Percentiles rank a stretch among this genome's conserved stretches.
Conservation (phyloP, 2,329 filamentous ascomycete genomes). For the Bipolaris gigantea region DNA sequence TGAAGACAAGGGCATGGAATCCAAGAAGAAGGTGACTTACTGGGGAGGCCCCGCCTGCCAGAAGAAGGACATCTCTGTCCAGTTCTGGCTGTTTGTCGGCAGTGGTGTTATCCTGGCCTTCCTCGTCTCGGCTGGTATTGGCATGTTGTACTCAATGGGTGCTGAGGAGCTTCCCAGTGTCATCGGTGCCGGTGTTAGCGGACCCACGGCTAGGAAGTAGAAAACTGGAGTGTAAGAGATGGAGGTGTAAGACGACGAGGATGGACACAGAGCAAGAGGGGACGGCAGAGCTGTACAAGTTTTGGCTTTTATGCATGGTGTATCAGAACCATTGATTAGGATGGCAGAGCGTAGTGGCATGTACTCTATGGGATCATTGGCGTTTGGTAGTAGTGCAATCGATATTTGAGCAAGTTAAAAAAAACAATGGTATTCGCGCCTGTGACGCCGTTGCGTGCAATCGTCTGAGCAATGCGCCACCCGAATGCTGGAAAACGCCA, state of each 20-base stretch:
- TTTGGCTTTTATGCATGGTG: conserved; percentile 36
- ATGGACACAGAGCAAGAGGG: neutral
- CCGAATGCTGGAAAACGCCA: conserved; percentile 10
- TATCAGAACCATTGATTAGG: conserved; percentile 26
- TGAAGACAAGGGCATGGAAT: conserved; percentile 53
- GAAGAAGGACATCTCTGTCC: conserved; percentile 85
- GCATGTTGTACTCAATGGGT: conserved; percentile 80
- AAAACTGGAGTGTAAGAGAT: neutral
- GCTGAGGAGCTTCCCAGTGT: conserved; percentile 88
- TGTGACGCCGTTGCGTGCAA: conserved; percentile 1
- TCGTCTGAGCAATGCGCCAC: conserved; percentile 7
- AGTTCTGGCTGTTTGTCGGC: conserved; percentile 83
- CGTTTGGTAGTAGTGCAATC: conserved; percentile 40
- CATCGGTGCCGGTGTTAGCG: conserved; percentile 90
- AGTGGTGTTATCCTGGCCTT: conserved; percentile 72
- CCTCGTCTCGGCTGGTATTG: conserved; percentile 70
- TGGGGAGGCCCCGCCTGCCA: conserved; percentile 89
- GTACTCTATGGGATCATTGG: conserved; percentile 30
- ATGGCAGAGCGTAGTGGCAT: conserved; percentile 20
- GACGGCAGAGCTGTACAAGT: neutral
- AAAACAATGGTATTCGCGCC: conserved; percentile 1
- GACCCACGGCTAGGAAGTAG: conserved; percentile 52
- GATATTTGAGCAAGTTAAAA: conserved; percentile 16
- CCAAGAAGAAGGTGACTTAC: conserved; percentile 60
- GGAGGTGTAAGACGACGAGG: neutral